Evolutionary conservation across 2,329 filamentous ascomycete species (phyloP), one percentile per base, ranked within the genome.

Genomic region (Aspergillus brasiliensis): DNA sequence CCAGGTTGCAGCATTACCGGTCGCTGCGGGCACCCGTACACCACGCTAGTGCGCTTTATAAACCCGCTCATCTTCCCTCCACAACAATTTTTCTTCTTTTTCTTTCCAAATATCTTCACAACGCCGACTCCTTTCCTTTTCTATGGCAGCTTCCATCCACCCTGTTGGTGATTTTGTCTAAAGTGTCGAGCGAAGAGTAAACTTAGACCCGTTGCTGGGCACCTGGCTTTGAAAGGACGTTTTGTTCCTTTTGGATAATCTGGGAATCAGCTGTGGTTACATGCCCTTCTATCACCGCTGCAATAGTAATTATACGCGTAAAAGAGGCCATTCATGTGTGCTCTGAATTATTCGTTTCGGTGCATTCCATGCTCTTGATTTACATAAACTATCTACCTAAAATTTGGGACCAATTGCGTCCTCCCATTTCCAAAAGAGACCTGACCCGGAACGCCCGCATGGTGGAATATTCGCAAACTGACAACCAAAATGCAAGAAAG

Each of bases 211-310:
- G 84, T 88, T 81, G 86, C 87, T 89, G 87, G 87, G 87, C 87
- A 85, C 87, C 87, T 83, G 84, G 79, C 78, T 83, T 87, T 84
- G 85, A 87, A 83, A 79, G 80, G 81, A 84, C 84, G 78, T 87
- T 85, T 77, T 77, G 83, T 84, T 81, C 78, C 80, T 82, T 77
- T 67, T 77, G 82, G 86, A 88, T 79, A 83, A 82, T 78, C 81
- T 83, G 82, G 87, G 87, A 89, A 89, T 89, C 87, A 89, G 87
- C 84, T 83, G 86, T 81, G 87, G 86, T 87, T 81, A 89, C 85
- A 77, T 61, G 59, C 55, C 52, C 27, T 49, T 51, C 25, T 48
- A 37, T 25, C 46, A 19, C 31, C 19, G 27, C 44, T 28, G 23
- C 38, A 46, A 28, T 48, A 46, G 38, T 51, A 34, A 5, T 13